Percentiles rank a stretch among this genome's conserved stretches.
phyloP scores from a whole-genome alignment of 176 grass and related monocot genomes.

The Aegilops bicornis region DNA sequence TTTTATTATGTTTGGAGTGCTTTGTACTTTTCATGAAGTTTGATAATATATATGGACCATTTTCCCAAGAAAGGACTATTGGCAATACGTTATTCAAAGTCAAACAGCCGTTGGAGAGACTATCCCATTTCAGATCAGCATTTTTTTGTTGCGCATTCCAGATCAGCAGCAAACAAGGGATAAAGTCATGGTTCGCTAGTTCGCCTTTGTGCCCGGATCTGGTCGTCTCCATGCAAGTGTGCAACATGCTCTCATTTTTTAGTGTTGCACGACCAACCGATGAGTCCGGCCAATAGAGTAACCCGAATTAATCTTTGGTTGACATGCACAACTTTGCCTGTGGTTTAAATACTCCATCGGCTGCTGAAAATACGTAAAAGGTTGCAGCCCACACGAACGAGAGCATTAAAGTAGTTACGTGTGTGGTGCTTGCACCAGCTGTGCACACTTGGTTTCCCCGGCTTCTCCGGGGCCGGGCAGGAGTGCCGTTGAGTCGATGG shows the following conservation, averaged over 20 bases:
- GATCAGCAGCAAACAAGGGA: neutral
- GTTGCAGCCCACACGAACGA: neutral
- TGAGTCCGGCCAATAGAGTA: neutral
- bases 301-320: neutral
- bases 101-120: neutral
- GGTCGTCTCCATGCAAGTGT: conserved; percentile 20
- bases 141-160: neutral
- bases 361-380: neutral
- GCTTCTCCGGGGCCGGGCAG: neutral
- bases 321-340: neutral
- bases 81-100: neutral
- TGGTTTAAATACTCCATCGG: neutral
- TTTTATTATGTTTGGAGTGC: too few relatives aligned
- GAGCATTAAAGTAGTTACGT: neutral
- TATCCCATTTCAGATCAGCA: neutral
- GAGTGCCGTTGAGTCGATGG: neutral
- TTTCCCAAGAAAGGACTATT: neutral
- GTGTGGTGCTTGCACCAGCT: neutral
- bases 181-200: neutral
- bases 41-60: too few relatives aligned
- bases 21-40: too few relatives aligned
- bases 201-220: conserved; percentile 43
- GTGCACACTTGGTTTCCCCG: neutral
- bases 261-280: conserved; percentile 11
- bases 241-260: neutral